A percentile compares a stretch with the other conserved stretches of the same genome.
Conservation (phyloP, 805 yeast species). For the Schwanniomyces vanrijiae region DNA sequence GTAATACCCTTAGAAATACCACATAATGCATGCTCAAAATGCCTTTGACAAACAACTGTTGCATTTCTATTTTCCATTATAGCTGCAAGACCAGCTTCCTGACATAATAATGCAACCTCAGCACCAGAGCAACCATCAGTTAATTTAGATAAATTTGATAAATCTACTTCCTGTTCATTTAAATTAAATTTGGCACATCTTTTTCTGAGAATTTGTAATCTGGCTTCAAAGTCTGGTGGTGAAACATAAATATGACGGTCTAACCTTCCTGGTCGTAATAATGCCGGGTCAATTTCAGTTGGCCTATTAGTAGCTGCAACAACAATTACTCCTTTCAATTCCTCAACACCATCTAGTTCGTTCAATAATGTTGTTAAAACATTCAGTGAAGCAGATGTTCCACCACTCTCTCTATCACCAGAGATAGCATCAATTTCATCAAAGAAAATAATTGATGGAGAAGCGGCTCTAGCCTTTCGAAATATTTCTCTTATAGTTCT, state of each 20-base stretch:
- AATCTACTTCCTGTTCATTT: constrained; percentile 40
- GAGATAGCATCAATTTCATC: constrained; percentile 97
- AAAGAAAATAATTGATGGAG: constrained; percentile 91
- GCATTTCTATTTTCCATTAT: constrained; percentile 74
- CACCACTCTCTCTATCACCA: constrained; percentile 63
- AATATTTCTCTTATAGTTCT: constrained; percentile 90
- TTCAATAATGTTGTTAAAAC: constrained; percentile 88
- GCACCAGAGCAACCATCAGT: constrained; percentile 98
- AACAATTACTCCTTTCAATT: constrained; percentile 86
- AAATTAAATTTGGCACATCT: constrained; percentile 66
- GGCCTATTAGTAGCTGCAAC: constrained; percentile 98
- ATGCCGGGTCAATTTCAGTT: constrained; percentile 86
- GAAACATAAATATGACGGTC: constrained; percentile 91
- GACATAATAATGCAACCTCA: constrained; percentile 86
- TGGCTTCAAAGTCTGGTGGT: constrained; percentile 84
- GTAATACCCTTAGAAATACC: constrained; percentile 81
- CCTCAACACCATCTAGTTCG: constrained; percentile 97
- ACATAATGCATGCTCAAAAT: constrained; percentile 68
- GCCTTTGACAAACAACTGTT: constrained; percentile 53
- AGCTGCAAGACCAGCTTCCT: constrained; percentile 95
- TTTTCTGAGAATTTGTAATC: constrained; percentile 74
- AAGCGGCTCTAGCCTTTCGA: constrained; percentile 89
- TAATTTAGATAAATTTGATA: constrained; percentile 52
- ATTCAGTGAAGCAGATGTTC: constrained; percentile 73
- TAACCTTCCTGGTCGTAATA: constrained; percentile 91